phyloP scores from a whole-genome alignment of 805 yeast species.

The Pichia cephalocereana region DNA sequence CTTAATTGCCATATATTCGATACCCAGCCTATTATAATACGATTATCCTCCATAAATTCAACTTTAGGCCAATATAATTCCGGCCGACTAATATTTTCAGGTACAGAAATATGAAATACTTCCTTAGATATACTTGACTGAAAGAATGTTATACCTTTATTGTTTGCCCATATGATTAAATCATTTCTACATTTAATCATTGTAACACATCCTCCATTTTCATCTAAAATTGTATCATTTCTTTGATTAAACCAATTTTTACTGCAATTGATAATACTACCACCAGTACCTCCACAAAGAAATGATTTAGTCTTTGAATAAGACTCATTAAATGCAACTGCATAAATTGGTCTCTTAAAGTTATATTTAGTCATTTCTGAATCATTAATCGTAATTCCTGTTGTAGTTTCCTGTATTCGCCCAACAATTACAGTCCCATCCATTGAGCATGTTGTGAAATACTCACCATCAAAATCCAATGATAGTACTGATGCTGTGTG shows the following conservation, averaged over 20 bases:
- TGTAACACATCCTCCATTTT: conserved; percentile 61
- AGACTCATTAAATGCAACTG: conserved; percentile 70
- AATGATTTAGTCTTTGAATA: conserved; percentile 57
- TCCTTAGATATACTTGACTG: conserved; percentile 43
- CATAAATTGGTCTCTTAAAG: conserved; percentile 80
- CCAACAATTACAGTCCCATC: conserved; percentile 91
- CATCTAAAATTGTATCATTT: conserved; percentile 53
- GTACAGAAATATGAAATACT: conserved; percentile 46
- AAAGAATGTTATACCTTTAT: conserved; percentile 63
- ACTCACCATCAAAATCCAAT: conserved; percentile 60
- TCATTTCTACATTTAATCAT: conserved; percentile 56
- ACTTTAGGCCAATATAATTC: conserved; percentile 82
- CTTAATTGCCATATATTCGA: conserved; percentile 58
- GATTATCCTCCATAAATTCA: conserved; percentile 57
- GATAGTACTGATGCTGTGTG: conserved; percentile 80
- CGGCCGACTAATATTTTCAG: conserved; percentile 49
- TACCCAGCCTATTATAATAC: conserved; percentile 77
- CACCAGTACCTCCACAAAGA: conserved; percentile 85
- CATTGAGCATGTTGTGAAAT: conserved; percentile 81
- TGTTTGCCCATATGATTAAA: conserved; percentile 75
- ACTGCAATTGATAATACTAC: conserved; percentile 65
- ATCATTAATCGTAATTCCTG: conserved; percentile 17
- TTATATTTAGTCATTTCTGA: conserved; percentile 65
- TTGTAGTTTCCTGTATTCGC: conserved; percentile 38
- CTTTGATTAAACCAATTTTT: conserved; percentile 85